Base-by-base conservation (phyloP, 306 rosid species). In the Sphenostylis stenocarpa region DNA sequence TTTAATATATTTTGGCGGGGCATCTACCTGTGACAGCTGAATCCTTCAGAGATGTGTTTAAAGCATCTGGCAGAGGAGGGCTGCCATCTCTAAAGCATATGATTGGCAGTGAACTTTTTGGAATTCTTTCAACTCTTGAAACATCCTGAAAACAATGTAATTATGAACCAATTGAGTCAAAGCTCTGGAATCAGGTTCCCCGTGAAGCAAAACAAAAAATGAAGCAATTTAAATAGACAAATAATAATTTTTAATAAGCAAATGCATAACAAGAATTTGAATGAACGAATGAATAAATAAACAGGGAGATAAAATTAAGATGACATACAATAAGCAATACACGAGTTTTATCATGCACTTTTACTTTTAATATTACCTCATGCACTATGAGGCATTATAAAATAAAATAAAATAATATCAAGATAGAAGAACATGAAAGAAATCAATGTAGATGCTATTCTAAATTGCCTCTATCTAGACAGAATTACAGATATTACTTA, bases 61-160 rank as follows among this genome's bases (percentile, higher is more conserved):
- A 88, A 84, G 82, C 85, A 83, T 90, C 97, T 1, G 99, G 93
- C 61, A 92, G 84, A 36, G 99, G 99, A 60, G 87, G 99, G 73
- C 99, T 86, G 48, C 99, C 98, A 81, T 87, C 87, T 84, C 97
- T 89, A 81, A 96, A 87, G 86, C 99, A 96, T 84, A 91, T 80
- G 67, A 92, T 47, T 7, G 96, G 98, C 81, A 89, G 68, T 29
- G 69, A 29, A 56, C 86, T 86, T 82, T 86, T 55, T 14, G 89
- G 88, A 80, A 89, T 58, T 80, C 77, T 86, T 70, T 85, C 87
- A 73, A 85, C 57, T 61, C 81, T 85, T 31, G 77, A 44, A 69
- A 72, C 60, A 75, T 87, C 97, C 99, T 96, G 89, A 77, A 81
- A 86, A 70, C 61, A 86, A 51, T 8, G 20, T 17, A 71, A 65